Conservation (phyloP, 768 basidiomycete species). For the Hysterangium stoloniferum region DNA sequence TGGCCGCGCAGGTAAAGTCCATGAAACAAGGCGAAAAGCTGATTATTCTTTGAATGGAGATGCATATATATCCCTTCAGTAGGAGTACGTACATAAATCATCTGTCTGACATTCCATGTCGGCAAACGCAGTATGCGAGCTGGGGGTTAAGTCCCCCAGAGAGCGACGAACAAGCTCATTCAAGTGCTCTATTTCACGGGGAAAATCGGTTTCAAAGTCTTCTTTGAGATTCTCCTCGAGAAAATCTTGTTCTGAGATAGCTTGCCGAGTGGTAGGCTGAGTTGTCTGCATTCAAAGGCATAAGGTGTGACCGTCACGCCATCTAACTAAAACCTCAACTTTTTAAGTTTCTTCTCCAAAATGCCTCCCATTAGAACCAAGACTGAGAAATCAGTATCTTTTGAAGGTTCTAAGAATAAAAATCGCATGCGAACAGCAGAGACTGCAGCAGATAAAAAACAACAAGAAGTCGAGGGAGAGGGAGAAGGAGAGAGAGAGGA, state of each 20-base stretch:
- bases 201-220: not conserved
- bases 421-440: not conserved
- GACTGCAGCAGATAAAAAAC: not conserved
- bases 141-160: not conserved
- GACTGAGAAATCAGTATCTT: not conserved
- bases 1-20: not conserved
- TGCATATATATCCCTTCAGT: not conserved
- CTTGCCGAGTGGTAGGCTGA: not conserved
- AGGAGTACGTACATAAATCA: not conserved
- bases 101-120: not conserved
- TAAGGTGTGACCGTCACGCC: not conserved
- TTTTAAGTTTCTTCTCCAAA: too few species aligned
- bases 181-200: not conserved
- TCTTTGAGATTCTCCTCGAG: not conserved
- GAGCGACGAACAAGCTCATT: not conserved
- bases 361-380: not conserved
- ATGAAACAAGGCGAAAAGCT: constrained; percentile 1
- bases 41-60: not conserved
- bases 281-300: not conserved
- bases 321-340: too few species aligned
- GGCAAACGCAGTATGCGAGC: not conserved
- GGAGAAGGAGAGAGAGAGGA: constrained; percentile 24
- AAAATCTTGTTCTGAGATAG: not conserved
- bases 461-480: constrained; percentile 1
- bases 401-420: not conserved